Percentiles rank a stretch among this genome's conserved stretches.
Evolutionary conservation across 371 early-diverging fungal species (phyloP).

Genomic region (Apophysomyces ossiformis): DNA sequence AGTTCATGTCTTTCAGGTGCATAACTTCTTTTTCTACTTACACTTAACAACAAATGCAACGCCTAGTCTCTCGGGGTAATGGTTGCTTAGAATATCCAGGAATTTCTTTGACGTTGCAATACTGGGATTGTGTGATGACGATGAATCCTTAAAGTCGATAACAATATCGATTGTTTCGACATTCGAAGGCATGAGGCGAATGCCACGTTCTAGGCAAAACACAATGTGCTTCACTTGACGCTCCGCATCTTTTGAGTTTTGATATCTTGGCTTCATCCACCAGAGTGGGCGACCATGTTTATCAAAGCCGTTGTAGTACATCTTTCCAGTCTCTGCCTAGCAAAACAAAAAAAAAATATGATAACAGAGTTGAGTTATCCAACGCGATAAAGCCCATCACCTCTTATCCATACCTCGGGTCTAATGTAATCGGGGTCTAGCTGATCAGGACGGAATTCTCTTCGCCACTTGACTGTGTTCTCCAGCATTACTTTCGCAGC

Average conservation of each 20-base stretch:
- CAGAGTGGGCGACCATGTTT: slow-evolving; percentile 60
- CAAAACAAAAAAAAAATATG: not conserved
- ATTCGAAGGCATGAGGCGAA: slow-evolving; percentile 70
- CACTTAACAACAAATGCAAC: slow-evolving; percentile 62
- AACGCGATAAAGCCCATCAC: too few species aligned
- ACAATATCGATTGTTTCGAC: slow-evolving; percentile 69
- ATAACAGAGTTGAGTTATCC: not conserved
- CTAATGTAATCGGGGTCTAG: slow-evolving; percentile 68
- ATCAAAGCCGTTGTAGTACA: slow-evolving; percentile 74
- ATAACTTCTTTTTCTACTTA: slow-evolving; percentile 51
- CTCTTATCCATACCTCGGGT: slow-evolving; percentile 21
- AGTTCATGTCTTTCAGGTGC: slow-evolving; percentile 31
- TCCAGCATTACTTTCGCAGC: slow-evolving; percentile 63
- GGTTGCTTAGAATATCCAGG: slow-evolving; percentile 68
- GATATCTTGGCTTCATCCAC: slow-evolving; percentile 66
- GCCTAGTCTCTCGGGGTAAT: slow-evolving; percentile 83
- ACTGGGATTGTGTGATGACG: slow-evolving; percentile 66
- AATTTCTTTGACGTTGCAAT: slow-evolving; percentile 69
- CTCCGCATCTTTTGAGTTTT: slow-evolving; percentile 77
- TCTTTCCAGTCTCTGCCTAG: slow-evolving; percentile 75
- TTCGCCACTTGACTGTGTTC: slow-evolving; percentile 75
- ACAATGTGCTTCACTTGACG: slow-evolving; percentile 74
- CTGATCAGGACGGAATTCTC: slow-evolving; percentile 66
- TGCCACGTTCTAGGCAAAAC: slow-evolving; percentile 73
- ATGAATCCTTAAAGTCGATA: slow-evolving; percentile 73